Evolutionary conservation across 2,329 filamentous ascomycete species (phyloP), one percentile per base, ranked within the genome.

Genomic region (Diaporthe batatas): DNA sequence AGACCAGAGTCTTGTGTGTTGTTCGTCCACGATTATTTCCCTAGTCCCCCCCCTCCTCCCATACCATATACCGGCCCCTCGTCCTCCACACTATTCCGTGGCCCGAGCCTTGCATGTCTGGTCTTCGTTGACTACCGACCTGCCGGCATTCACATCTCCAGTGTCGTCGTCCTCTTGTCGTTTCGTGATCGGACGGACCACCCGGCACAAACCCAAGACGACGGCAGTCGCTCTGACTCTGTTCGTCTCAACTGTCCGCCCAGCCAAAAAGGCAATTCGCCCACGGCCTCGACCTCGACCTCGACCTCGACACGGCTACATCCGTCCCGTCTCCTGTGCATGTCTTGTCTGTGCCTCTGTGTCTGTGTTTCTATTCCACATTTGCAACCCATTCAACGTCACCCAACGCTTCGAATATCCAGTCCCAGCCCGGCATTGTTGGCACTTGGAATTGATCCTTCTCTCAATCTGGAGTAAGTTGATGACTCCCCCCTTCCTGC

Each of bases 301-400:
- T 53, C 55, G 18, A 58, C 29, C 67, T 69, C 67, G 47, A 67
- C 62, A 25, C 62, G 54, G 67, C 67, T 69, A 42, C 55, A 72
- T 39, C 62, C 58, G 53, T 65, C 53, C 54, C 54, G 39, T 62
- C 44, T 47, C 42, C 54, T 49, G 68, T 65, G 62, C 62, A 54
- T 34, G 67, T 42, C 25, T 57, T 42, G 68, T 34, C 34, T 68
- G 49, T 68, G 53, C 23, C 14, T 47, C 44, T 70, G 68, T 70
- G 55, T 12, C 18, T 39, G 55, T 73, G 49, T 64, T 23, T 65
- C 57, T 65, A 53, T 70, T 39, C 49, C 47, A 32, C 67, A 70
- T 14, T 8, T 53, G 47, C 57, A 32, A 57, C 36, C 18, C 39
- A 57, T 70, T 53, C 25, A 49, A 70, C 49, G 49, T 65, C 49